Evolutionary conservation across 345 rosid genomes (phyloP), one percentile per base, ranked within the genome.

Genomic region (Theobroma cacao): DNA sequence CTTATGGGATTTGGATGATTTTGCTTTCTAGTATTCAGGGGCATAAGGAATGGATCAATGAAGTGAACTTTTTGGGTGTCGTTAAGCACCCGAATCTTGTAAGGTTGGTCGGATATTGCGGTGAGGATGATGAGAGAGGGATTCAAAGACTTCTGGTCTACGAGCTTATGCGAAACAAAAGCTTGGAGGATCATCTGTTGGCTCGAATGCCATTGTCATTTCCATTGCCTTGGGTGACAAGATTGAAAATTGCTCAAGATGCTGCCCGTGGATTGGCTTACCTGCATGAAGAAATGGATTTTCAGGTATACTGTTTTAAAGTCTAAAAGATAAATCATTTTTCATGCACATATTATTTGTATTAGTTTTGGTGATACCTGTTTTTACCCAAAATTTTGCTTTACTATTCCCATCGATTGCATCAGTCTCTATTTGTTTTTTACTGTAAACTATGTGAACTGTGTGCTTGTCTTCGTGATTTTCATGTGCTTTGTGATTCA

Each of bases 1-100:
- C 80, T 87, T 71, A 84, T 74, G 81, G 80, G 83, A 31, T 50
- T 66, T 74, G 33, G 67, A 14, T 81, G 60, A 82, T 78, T 79
- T 87, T 89, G 76, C 82, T 79, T 87, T 86, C 91, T 90, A 90
- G 90, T 62, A 77, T 84, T 89, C 96, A 95, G 99, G 99, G 99
- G 90, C 97, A 94, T 77, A 96, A 91, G 86, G 97, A 96, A 85
- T 94, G 99, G 99, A 89, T 96, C 80, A 92, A 94, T 82, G 99
- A 96, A 69, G 98, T 96, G 83, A 92, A 87, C 82, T 94, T 92
- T 68, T 81, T 96, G 77, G 99, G 98, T 22, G 95, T 96, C 30
- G 92, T 94, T 64, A 89, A 94, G 71, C 99, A 96, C 84, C 97
- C 95, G 7, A 96, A 96, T 87, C 95, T 96, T 52, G 99, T 96